phyloP scores from a whole-genome alignment of 306 rosid species.

The Ceratonia siliqua region DNA sequence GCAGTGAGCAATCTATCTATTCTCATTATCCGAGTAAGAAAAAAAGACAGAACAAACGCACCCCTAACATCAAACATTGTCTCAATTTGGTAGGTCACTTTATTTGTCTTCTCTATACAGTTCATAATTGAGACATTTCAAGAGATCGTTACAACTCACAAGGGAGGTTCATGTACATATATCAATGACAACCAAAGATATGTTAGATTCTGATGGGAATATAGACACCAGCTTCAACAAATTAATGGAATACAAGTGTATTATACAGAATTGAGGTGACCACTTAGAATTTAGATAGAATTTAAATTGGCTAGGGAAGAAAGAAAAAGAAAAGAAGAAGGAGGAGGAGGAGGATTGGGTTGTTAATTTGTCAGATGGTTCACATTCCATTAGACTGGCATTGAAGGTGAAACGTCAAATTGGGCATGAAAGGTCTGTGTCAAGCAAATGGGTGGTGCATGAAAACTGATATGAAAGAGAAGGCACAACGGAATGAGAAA shows the following conservation, averaged over 20 bases:
- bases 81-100: conserved; percentile 32
- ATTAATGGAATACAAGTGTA: conserved; percentile 7
- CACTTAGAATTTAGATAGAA: no score
- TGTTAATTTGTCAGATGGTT: neutral
- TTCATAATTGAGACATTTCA: conserved; percentile 21
- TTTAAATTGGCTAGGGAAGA: no score
- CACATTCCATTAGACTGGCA: conserved; percentile 17
- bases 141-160: neutral
- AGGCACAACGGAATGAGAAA: conserved; percentile 49
- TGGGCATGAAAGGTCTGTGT: conserved; percentile 50
- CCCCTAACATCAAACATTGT: conserved; percentile 35
- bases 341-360: neutral
- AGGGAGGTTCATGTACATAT: conserved; percentile 32
- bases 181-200: conserved; percentile 38
- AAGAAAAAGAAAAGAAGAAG: neutral
- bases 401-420: conserved; percentile 36
- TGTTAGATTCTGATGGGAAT: conserved; percentile 31
- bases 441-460: conserved; percentile 40
- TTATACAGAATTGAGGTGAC: no score
- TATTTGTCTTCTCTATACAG: conserved; percentile 29
- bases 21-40: conserved; percentile 18
- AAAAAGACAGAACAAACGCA: conserved; percentile 31
- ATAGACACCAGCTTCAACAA: conserved; percentile 20
- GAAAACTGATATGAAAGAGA: conserved; percentile 49
- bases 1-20: conserved; percentile 9